Base-by-base conservation (phyloP, 805 yeast genomes). In the Candida pini region DNA sequence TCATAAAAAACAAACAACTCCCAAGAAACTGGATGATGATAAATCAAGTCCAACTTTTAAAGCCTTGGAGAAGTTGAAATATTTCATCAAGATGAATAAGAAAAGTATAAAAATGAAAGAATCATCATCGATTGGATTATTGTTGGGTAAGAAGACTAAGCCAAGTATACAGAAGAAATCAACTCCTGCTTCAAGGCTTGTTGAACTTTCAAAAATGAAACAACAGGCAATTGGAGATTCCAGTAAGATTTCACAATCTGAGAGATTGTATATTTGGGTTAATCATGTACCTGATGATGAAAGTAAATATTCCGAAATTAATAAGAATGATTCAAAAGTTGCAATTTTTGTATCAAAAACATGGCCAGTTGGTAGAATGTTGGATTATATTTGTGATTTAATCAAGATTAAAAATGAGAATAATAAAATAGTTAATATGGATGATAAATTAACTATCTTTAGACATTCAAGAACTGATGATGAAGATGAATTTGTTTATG, bases 351-450 rank as follows among this genome's bases (percentile, higher is more conserved):
- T 76, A 10, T 73, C 74, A 13, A 71, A 66, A 37, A 56, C 64
- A 19, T 77, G 82, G 81, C 73, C 78, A 0, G 68, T 76, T 21
- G 85, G 85, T 1, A 56, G 76, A 35, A 68, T 75, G 13, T 51
- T 78, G 22, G 85, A 78, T 50, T 63, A 66, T 17, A 63, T 71
- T 6, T 69, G 81, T 7, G 69, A 66, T 19, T 48, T 58, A 25
- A 52, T 75, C 37, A 64, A 60, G 35, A 66, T 78, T 10, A 56
- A 56, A 33, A 78, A 78, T 50, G 51, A 53, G 22, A 78, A 78
- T 45, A 75, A 74, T 48, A 47, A 51, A 21, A 69, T 69, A 4
- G 60, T 49, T 24, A 69, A 68, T 18, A 47, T 56, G 4, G 51
- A 57, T 13, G 65, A 68, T 35, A 56, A 69, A 37, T 58, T 78